Evolutionary conservation across 805 yeast genomes (phyloP), one percentile per base, ranked within the genome.

Genomic region (Cyberlindnera samutprakarnensis): DNA sequence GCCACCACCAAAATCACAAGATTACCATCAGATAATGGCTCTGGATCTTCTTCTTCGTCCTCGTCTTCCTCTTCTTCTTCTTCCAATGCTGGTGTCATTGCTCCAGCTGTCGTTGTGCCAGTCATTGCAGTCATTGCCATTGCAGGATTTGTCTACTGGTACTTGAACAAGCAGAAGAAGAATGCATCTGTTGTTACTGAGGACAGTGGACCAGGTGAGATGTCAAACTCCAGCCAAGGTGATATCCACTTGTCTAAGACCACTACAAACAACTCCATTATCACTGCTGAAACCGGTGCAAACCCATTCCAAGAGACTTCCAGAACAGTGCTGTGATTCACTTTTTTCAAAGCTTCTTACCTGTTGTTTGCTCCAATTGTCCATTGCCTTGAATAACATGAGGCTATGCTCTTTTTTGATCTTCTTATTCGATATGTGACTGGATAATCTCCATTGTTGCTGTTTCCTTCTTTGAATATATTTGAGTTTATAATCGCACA

Each of bases 71-170:
- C 43, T 6, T 38, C 43, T 3, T 18, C 28, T 5, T 24, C 19
- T 4, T 27, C 27, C 19, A 53, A 56, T 1, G 55, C 53, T 13
- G 54, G 52, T 32, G 47, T 44, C 3, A 59, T 64, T 27, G 67
- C 57, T 11, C 68, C 69, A 31, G 66, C 68, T 11, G 68, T 64
- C 11, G 56, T 64, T 15, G 64, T 63, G 9, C 68, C 69, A 28
- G 59, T 64, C 7, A 53, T 62, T 10, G 62, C 49, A 4, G 48
- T 56, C 14, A 38, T 46, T 14, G 40, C 46, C 2, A 44, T 63
- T 22, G 51, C 56, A 2, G 38, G 35, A 23, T 54, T 42, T 30
- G 57, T 61, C 18, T 32, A 57, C 32, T 54, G 38, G 49, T 62
- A 52, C 45, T 41, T 59, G 35, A 43, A 44, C 31, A 53, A 46